Conservation (phyloP, 805 yeast species). For the Wickerhamiella azymoides region DNA sequence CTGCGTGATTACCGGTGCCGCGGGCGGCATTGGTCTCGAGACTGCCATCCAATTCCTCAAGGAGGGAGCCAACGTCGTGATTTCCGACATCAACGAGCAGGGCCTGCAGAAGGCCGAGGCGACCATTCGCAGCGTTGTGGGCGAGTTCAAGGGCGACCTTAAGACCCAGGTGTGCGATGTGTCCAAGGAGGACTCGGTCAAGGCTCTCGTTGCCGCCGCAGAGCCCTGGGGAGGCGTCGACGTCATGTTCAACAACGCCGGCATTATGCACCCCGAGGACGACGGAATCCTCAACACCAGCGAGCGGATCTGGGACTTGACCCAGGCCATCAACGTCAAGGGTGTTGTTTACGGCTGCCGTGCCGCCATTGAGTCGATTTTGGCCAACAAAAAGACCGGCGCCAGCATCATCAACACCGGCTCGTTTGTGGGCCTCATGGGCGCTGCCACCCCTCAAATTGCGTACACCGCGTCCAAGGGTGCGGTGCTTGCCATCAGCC, state of each 20-base stretch:
- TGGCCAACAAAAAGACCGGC: constrained; percentile 19
- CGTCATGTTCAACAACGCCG: constrained; percentile 80
- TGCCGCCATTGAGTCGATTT: constrained; percentile 25
- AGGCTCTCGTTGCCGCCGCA: constrained; percentile 34
- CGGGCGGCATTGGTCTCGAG: constrained; percentile 29
- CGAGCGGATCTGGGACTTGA: constrained; percentile 27
- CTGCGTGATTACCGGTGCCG: constrained; percentile 38
- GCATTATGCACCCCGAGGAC: constrained; percentile 34
- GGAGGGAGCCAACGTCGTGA: constrained; percentile 82
- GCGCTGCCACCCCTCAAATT: constrained; percentile 29
- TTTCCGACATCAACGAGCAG: constrained; percentile 49
- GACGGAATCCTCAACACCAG: constrained; percentile 24
- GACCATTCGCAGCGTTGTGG: constrained; percentile 57
- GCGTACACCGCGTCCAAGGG: constrained; percentile 30
- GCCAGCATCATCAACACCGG: constrained; percentile 28
- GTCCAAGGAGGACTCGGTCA: constrained; percentile 24
- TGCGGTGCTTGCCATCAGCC: constrained; percentile 27
- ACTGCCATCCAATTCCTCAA: constrained; percentile 60
- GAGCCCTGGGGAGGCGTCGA: constrained; percentile 67
- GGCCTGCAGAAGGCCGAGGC: constrained; percentile 42
- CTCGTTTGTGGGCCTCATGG: constrained; percentile 27
- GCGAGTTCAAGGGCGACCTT: constrained; percentile 62
- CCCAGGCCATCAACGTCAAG: constrained; percentile 27
- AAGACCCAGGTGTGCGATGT: constrained; percentile 22
- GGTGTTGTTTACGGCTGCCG: constrained; percentile 28